A percentile compares a stretch with the other conserved stretches of the same genome.
These are phyloP conservation scores for Botrytis fabae DNA, from an alignment of 2,329 filamentous ascomycete genomes.

Conservation along the genomic window DNA sequence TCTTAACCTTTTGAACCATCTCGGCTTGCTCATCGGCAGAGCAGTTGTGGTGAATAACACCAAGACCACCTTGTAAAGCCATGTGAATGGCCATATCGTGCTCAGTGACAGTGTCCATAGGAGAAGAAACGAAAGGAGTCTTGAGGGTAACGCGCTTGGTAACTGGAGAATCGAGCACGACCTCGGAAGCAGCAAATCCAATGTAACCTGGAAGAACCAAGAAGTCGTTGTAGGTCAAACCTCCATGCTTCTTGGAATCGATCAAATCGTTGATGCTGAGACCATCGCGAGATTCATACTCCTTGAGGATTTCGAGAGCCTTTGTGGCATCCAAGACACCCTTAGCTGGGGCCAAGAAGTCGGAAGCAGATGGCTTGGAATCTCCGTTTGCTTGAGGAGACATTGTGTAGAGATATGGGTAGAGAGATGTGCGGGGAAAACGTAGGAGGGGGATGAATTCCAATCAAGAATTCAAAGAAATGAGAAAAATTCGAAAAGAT, in stretches of 20 bases:
- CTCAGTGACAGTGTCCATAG: constrained; percentile 99
- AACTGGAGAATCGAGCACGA: constrained; percentile 83
- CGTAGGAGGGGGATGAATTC: constrained; percentile 35
- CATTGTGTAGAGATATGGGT: constrained; percentile 53
- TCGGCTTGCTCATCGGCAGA: constrained; percentile 95
- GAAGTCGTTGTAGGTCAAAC: constrained; percentile 99
- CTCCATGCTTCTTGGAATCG: constrained; percentile 87
- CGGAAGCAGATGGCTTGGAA: constrained; percentile 45
- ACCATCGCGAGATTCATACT: constrained; percentile 81
- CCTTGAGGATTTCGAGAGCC: constrained; percentile 77
- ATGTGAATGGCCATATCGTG: constrained; percentile 99
- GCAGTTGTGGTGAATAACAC: constrained; percentile 99
- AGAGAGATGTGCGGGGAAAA: not conserved
- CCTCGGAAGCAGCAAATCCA: constrained; percentile 90
- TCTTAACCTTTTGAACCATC: constrained; percentile 99
- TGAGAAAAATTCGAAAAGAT: constrained; percentile 31
- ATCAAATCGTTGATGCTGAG: constrained; percentile 83
- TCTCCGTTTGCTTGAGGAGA: constrained; percentile 66
- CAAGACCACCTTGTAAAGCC: constrained; percentile 81
- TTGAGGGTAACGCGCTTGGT: constrained; percentile 96
- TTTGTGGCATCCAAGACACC: constrained; percentile 67
- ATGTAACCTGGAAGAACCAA: constrained; percentile 96
- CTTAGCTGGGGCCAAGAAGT: constrained; percentile 44
- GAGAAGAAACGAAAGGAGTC: constrained; percentile 94
- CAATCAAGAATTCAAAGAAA: constrained; percentile 40